Percentiles rank a stretch among this genome's conserved stretches.
These are phyloP conservation scores for Globisporangium cylindrosporum DNA, from an alignment of 352 stramenopile genomes.

Conservation along the genomic window DNA sequence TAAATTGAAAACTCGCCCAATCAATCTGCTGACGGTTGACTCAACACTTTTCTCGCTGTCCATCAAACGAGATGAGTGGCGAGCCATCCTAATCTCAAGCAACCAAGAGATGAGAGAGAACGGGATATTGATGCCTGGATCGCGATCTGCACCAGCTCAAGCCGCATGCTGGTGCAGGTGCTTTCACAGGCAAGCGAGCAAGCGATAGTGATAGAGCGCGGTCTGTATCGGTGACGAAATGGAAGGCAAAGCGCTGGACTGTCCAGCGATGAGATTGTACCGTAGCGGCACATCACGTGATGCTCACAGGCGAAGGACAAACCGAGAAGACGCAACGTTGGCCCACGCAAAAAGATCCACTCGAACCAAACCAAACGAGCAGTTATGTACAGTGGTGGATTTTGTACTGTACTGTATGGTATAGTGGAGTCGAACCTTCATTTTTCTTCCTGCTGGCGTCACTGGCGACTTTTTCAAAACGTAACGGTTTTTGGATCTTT, in stretches of 20 bases:
- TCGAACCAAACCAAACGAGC: not conserved
- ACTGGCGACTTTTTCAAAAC: not conserved
- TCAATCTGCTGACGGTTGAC: not conserved
- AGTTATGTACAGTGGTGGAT: not conserved
- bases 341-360: not conserved
- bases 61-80: not conserved
- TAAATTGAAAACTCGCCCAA: not conserved
- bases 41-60: not conserved
- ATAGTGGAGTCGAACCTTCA: not conserved
- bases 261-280: not conserved
- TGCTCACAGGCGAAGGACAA: not conserved
- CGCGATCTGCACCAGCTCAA: not conserved
- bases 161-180: not conserved
- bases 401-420: not conserved
- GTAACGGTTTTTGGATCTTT: conserved; percentile 1
- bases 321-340: not conserved
- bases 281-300: not conserved
- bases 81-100: not conserved
- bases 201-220: no score
- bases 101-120: not conserved
- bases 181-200: no score
- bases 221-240: not conserved
- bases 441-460: not conserved
- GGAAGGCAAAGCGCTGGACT: not conserved
- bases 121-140: not conserved